Base-by-base conservation (phyloP, 140 eudicot species). In the Oenanthe javanica region DNA sequence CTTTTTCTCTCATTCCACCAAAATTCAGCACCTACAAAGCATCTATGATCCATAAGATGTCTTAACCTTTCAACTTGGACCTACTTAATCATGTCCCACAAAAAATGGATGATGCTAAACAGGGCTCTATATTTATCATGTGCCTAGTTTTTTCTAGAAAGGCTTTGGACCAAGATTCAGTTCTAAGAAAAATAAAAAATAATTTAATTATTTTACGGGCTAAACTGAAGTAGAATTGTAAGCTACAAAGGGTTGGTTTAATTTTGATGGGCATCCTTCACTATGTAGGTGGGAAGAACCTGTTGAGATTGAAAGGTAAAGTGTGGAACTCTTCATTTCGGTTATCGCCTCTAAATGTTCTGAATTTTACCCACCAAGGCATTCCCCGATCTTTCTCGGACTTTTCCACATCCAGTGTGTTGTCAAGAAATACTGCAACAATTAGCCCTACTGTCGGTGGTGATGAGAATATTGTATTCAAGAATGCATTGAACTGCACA, bases 271-370 rank as follows among this genome's bases (percentile, higher is more conserved):
- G 4, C 61, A 77, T 19, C n/a, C 25, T 49, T 73, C 52, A 6
- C 36, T 87, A 94, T 83, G 98, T 92, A 2, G 98, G 97, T 18
- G 98, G 98, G 79, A 94, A 92, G 87, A 90, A 90, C 61, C 97
- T 83, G 86, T 94, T 94, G 36, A 31, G 36, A 31, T 31, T 31
- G 36, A 31, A 31, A 31, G 36, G 36, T 31, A 31, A 31, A 31
- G 36, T 31, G 36, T 31, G 1, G 36, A 31, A 31, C 36, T 31
- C 36, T 31, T 31, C 36, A 31, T 31, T 31, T 31, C 36, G 36
- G 36, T 31, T 31, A 31, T 31, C 36, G 36, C 36, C 36, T 31
- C 36, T 31, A 31, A 31, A 31, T 31, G 36, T 31, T 31, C 36
- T 31, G 36, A 31, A 31, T 31, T 31, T 31, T 31, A 31, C 36